phyloP scores from a whole-genome alignment of 164 flowering plant species.

The Vitis rupestris region DNA sequence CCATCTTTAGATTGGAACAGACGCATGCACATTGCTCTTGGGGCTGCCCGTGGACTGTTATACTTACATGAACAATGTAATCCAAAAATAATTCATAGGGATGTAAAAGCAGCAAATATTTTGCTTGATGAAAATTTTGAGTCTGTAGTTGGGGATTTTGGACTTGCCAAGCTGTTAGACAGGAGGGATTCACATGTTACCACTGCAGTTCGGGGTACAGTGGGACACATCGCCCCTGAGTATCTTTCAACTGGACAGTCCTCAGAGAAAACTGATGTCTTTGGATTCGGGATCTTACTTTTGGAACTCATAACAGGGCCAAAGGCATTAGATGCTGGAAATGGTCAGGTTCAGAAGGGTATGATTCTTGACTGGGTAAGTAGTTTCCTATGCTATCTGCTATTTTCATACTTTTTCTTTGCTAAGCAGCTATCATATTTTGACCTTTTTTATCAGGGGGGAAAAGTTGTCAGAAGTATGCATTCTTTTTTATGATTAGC shows the following conservation, averaged over 20 bases:
- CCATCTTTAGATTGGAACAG: conserved; percentile 87
- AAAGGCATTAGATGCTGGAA: conserved; percentile 72
- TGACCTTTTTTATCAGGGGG: background rate
- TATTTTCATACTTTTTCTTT: background rate
- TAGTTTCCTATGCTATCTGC: background rate
- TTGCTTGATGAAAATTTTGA: conserved; percentile 91
- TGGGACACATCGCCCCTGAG: conserved; percentile 98
- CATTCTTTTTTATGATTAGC: no score
- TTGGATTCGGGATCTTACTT: conserved; percentile 91
- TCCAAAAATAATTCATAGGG: conserved; percentile 93
- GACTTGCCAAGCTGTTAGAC: conserved; percentile 90
- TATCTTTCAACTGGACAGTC: conserved; percentile 98
- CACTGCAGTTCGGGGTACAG: conserved; percentile 94
- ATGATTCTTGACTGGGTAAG: conserved; percentile 93
- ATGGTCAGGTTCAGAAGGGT: conserved; percentile 78
- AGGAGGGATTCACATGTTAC: conserved; percentile 90
- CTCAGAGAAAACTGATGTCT: conserved; percentile 96
- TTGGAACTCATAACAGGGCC: conserved; percentile 93
- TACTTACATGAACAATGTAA: conserved; percentile 93
- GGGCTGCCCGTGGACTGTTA: conserved; percentile 86
- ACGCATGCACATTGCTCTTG: conserved; percentile 77
- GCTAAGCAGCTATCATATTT: background rate
- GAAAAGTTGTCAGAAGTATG: background rate
- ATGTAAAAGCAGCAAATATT: conserved; percentile 97
- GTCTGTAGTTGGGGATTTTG: conserved; percentile 97